Conservation (phyloP, 768 basidiomycete species). For the Termitomyces sp. region DNA sequence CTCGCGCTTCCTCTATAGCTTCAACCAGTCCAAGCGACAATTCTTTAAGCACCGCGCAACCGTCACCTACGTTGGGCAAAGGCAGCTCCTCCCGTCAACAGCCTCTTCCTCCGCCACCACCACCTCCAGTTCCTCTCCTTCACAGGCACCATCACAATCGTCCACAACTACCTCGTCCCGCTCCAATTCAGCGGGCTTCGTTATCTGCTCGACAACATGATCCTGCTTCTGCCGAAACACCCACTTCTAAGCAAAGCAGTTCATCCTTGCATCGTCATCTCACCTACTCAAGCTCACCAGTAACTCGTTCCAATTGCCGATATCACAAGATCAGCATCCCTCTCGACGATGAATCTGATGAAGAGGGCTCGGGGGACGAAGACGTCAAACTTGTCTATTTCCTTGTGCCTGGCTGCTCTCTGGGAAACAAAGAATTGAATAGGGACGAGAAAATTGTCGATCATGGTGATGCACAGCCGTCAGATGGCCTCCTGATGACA, state of each 20-base stretch:
- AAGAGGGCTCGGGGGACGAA: slow-evolving; percentile 31
- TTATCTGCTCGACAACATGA: slow-evolving; percentile 7
- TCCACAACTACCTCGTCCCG: slow-evolving; percentile 20
- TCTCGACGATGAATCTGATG: slow-evolving; percentile 14
- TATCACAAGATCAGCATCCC: slow-evolving; percentile 69
- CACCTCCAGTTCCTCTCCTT: slow-evolving; percentile 17
- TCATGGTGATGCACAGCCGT: slow-evolving; percentile 51
- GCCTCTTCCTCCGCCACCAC: slow-evolving; percentile 13
- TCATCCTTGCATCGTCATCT: slow-evolving; percentile 12
- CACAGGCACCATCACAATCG: slow-evolving; percentile 35
- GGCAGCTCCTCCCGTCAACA: slow-evolving; percentile 16
- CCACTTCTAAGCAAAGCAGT: slow-evolving; percentile 16
- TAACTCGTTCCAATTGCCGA: slow-evolving; percentile 67
- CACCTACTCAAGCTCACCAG: slow-evolving; percentile 38
- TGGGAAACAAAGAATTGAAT: slow-evolving; percentile 55
- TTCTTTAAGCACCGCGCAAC: slow-evolving; percentile 17
- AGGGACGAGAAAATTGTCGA: slow-evolving; percentile 58
- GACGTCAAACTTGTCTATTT: slow-evolving; percentile 53
- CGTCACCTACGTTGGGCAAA: slow-evolving; percentile 29
- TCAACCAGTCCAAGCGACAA: slow-evolving; percentile 31
- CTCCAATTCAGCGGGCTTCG: slow-evolving; percentile 16
- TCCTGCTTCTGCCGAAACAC: slow-evolving; percentile 10
- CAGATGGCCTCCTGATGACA: slow-evolving; percentile 46
- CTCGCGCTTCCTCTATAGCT: slow-evolving; percentile 49
- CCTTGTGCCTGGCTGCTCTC: slow-evolving; percentile 66